Evolutionary conservation across 2,329 filamentous ascomycete species (phyloP).

Genomic region (Fusarium dimerum): DNA sequence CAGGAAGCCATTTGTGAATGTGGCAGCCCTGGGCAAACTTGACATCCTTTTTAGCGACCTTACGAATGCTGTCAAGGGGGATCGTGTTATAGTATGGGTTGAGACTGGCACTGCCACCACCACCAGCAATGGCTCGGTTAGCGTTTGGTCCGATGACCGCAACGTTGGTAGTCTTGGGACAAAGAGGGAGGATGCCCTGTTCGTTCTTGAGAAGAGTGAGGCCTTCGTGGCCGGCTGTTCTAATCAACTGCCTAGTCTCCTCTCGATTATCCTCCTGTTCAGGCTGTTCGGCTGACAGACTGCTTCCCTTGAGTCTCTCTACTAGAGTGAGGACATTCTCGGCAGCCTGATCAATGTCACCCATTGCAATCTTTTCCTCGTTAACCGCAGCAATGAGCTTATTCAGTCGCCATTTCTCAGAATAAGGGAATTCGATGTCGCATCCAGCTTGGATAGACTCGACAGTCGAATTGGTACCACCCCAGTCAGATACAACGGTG

Average conservation of each 20-base stretch:
- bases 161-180: slow-evolving; percentile 55
- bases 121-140: slow-evolving; percentile 66
- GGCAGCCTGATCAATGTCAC: slow-evolving; percentile 58
- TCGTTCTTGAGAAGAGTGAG: slow-evolving; percentile 67
- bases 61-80: slow-evolving; percentile 60
- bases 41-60: slow-evolving; percentile 55
- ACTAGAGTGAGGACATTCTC: slow-evolving; percentile 62
- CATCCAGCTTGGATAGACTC: slow-evolving; percentile 57
- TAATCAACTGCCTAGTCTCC: slow-evolving; percentile 61
- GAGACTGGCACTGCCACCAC: slow-evolving; percentile 67
- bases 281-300: slow-evolving; percentile 56
- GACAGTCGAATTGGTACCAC: slow-evolving; percentile 56
- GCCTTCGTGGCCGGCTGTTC: slow-evolving; percentile 61
- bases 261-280: slow-evolving; percentile 58
- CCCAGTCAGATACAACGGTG: slow-evolving; percentile 61
- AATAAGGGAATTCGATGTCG: slow-evolving; percentile 60
- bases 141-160: slow-evolving; percentile 69
- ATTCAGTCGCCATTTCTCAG: slow-evolving; percentile 55
- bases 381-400: slow-evolving; percentile 57
- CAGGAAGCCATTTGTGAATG: slow-evolving; percentile 32
- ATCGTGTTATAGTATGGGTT: slow-evolving; percentile 70
- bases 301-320: slow-evolving; percentile 60
- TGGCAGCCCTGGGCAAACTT: slow-evolving; percentile 48
- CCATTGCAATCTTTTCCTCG: slow-evolving; percentile 47
- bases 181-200: slow-evolving; percentile 58